These are phyloP conservation scores for Cyclanthera cordifolia DNA, from an alignment of 306 rosid genomes.

Conservation along the genomic window DNA sequence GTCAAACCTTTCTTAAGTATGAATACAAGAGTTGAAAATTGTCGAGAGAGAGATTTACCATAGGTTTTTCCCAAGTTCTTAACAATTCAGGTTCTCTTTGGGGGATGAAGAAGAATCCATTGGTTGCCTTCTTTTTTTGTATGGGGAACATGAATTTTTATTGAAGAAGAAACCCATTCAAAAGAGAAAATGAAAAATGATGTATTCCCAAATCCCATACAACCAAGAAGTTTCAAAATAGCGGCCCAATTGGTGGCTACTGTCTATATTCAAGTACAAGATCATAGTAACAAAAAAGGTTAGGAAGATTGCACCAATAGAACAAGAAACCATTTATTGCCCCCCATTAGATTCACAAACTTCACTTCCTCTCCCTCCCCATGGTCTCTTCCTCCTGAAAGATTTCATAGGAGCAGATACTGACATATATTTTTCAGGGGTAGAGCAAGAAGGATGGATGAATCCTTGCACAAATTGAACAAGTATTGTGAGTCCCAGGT, in stretches of 20 bases:
- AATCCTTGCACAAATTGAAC: conserved; percentile 50
- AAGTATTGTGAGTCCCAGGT: conserved; percentile 51
- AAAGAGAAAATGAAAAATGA: not conserved
- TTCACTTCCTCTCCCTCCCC: not conserved
- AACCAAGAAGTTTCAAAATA: not conserved
- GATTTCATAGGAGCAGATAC: not conserved
- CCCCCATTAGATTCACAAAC: not conserved
- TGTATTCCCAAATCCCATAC: not conserved
- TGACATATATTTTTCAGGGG: conserved; percentile 27
- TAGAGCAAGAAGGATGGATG: conserved; percentile 53
- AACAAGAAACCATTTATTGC: not conserved
- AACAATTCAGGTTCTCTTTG: conserved; percentile 1
- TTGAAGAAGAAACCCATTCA: not conserved
- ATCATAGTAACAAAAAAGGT: not conserved
- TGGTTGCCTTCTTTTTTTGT: no score
- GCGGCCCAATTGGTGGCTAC: not conserved
- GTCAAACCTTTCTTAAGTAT: not conserved
- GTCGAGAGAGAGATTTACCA: not conserved
- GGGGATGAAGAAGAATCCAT: not conserved
- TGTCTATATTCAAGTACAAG: not conserved
- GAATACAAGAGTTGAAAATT: not conserved
- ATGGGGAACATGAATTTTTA: not conserved
- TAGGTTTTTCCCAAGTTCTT: not conserved
- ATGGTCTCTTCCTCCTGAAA: not conserved
- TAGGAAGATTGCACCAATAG: not conserved